Evolutionary conservation across 441 rosid genomes (phyloP), one percentile per base, ranked within the genome.

Genomic region (Flueggea neowawraea): DNA sequence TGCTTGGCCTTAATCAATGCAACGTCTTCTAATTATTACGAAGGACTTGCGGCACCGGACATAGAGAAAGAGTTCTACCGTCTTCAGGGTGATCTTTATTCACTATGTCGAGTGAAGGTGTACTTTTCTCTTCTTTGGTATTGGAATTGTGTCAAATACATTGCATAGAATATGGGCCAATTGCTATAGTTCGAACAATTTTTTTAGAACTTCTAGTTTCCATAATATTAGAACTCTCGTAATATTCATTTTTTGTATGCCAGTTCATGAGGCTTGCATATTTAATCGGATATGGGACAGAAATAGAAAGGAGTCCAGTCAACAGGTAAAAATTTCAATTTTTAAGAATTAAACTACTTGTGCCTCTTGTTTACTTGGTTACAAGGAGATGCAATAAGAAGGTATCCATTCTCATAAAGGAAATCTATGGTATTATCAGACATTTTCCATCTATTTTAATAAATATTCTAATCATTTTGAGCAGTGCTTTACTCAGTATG

Each of bases 231-330:
- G 56, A 47, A 9, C 60, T 74, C 50, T 61, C 36, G 44, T 64
- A 64, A 76, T 70, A 61, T 72, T 52, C 52, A 14, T 59, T 71
- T 65, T 54, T 76, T 61, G 71, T 73, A 55, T 87, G 82, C 76
- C 91, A 95, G 99, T 92, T 92, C 83, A 82, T 88, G 94, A 85
- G 99, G 80, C 94, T 95, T 66, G 97, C 97, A 47, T 92, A 88
- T 82, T 79, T 95, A 68, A 79, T 90, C 74, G 99, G 99, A 70
- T 86, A 87, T 76, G 99, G 96, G 78, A 69, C 85, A 63, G 84
- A 87, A 73, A 79, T 95, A 53, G 97, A 95, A 83, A 88, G 86
- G 81, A 92, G 97, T 78, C 95, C 99, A 59, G 82, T 82, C 68
- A 95, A 95, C 83, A 95, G 99, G 97, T 90, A 81, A 55, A 17